Base-by-base conservation (phyloP, 768 basidiomycete genomes). In the Suillus ampliporus region DNA sequence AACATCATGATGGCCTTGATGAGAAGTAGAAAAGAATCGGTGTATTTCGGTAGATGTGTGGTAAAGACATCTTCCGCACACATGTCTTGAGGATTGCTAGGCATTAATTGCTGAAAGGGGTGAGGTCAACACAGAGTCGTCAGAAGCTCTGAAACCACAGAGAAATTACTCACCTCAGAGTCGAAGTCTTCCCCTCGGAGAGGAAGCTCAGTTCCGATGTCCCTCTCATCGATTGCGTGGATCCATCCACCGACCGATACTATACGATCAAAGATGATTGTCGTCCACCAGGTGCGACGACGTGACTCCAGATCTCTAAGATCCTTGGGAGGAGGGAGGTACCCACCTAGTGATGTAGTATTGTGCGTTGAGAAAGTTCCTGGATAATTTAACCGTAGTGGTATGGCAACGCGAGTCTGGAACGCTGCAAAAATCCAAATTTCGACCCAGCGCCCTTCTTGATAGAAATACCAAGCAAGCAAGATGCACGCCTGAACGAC, bases 391-490 rank as follows among this genome's bases (percentile, higher is more conserved):
- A 94, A 77, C 47, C 92, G 87, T 35, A 95, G 80, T 6, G 92
- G 93, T 19, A 94, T 83, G 28, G 91, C 90, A 21, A 91, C 90
- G 35, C 92, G 84, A 17, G 89, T 91, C 71, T 93, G 90, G 69
- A 94, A 94, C 14, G 86, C 91, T 21, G 93, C 91, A 75, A 93
- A 93, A 44, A 94, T 90, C 93, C 93, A 94, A 4, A 94, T 89
- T 76, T 95, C 93, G 10, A 94, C 92, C 93, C 93, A 86, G 60
- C 92, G 83, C 3, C 93, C 92, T 75, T 94, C 93, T 61, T 92
- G 89, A 71, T 94, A 95, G 67, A 94, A 94, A 76, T 92, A 94
- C 93, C 93, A 95, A 2, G 91, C 91, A 19, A 95, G 84, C 26
- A 95, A 78, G 64, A 90, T 89, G 69, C 92, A 93, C 7, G 93